Base-by-base conservation (phyloP, 192 early-diverging fungal genomes). In the Coemansia sp. region DNA sequence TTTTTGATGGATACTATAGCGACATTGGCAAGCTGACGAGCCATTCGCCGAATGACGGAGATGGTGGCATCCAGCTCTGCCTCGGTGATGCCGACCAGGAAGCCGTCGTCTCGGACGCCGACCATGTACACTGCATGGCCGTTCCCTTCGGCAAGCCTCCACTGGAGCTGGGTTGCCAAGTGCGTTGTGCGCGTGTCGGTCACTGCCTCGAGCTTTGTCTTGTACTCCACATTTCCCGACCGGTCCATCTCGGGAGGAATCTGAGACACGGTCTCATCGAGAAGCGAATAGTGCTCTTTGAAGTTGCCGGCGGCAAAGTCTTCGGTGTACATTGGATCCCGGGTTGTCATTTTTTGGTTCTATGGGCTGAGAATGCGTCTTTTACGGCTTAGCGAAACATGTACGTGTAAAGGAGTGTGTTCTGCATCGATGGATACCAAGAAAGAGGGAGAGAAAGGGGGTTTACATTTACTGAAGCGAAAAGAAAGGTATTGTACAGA, bases 181-280 rank as follows among this genome's bases (percentile, higher is more conserved):
- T 97, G 95, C 60, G 91, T 86, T 17, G 94, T 67, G 13, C 95
- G 68, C 6, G 52, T 23, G 28, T 36, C 47, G 17, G 67, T 67
- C 25, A 31, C 57, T 3, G 50, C 56, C 30, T 73, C 65, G 53
- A 79, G 77, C 59, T 79, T 79, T 27, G 77, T 79, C 67, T 95
- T 96, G 83, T 94, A 94, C 68, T 94, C 89, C 33, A 97, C 87
- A 65, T 94, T 94, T 25, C 95, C 95, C 27, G 92, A 84, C 30
- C 72, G 62, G 64, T 97, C 95, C 23, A 91, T 67, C 67, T 96
- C 92, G 53, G 89, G 89, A 4, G 91, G 90, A 42, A 94, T 70
- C 38, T 55, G 62, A 2, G 64, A 57, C 8, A 79, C 68, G 38
- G 64, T 68, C n/a, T 70, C 64, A 41, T 70, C 67, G 29, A 79